A percentile compares a stretch with the other conserved stretches of the same genome.
These are phyloP conservation scores for Cercospora nicotianae DNA, from an alignment of 2,329 filamentous ascomycete genomes.

Conservation along the genomic window DNA sequence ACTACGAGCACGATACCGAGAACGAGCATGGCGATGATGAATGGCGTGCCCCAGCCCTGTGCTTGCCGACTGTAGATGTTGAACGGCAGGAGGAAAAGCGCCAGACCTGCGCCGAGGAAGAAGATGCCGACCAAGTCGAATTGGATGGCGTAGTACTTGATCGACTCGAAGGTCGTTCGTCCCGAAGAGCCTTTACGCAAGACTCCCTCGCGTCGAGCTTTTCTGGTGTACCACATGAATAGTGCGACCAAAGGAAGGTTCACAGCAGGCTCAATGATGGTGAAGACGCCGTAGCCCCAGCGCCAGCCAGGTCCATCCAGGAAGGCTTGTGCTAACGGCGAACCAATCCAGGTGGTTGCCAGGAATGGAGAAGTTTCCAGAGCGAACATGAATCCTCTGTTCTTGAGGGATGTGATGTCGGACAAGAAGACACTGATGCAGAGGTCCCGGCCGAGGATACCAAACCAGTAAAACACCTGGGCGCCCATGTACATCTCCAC, in stretches of 20 bases:
- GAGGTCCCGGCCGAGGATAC: conserved; percentile 57
- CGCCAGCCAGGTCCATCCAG: conserved; percentile 4
- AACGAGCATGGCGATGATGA: conserved; percentile 46
- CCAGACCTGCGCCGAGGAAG: conserved; percentile 57
- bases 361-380: conserved; percentile 65
- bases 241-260: conserved; percentile 1
- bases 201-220: not conserved
- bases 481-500: conserved; percentile 42
- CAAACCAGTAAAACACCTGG: conserved; percentile 16
- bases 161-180: not conserved
- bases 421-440: conserved; percentile 65
- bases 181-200: not conserved
- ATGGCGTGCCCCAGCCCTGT: conserved; percentile 39
- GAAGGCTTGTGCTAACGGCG: conserved; percentile 1
- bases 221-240: conserved; percentile 2
- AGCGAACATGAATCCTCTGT: conserved; percentile 64
- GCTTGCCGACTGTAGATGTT: conserved; percentile 46
- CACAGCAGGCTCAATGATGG: conserved; percentile 47
- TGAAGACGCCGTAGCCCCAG: conserved; percentile 11
- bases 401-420: conserved; percentile 66
- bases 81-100: conserved; percentile 67
- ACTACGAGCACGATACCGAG: conserved; percentile 42
- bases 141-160: conserved; percentile 10
- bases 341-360: conserved; percentile 48
- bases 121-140: conserved; percentile 44